A percentile compares a stretch with the other conserved stretches of the same genome.
Conservation (phyloP, 495 filamentous ascomycete species). For the Lineolata rhizophorae region DNA sequence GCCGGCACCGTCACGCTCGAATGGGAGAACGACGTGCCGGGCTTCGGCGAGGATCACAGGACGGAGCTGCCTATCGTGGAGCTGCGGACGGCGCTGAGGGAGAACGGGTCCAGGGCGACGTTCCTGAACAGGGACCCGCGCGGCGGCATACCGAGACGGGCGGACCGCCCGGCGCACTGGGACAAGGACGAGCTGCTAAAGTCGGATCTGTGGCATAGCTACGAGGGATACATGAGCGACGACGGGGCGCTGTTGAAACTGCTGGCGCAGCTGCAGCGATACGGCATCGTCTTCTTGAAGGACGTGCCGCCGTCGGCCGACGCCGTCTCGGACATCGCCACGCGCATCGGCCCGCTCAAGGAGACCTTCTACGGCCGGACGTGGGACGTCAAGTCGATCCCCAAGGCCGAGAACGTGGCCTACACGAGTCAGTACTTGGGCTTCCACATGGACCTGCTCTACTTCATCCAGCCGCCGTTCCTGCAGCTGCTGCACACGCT, state of each 20-base stretch:
- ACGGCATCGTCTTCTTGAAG: slow-evolving; percentile 53
- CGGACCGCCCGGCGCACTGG: too few species aligned
- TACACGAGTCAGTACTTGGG: slow-evolving; percentile 64
- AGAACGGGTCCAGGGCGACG: slow-evolving; percentile 1
- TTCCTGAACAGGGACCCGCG: too few species aligned
- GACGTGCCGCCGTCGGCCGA: slow-evolving; percentile 39
- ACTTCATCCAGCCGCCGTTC: slow-evolving; percentile 56
- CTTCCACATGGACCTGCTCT: slow-evolving; percentile 84
- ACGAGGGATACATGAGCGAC: slow-evolving; percentile 41
- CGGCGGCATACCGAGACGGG: slow-evolving; percentile 16
- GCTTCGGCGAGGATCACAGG: slow-evolving; percentile 23
- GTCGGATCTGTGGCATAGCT: slow-evolving; percentile 32
- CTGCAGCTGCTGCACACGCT: slow-evolving; percentile 78
- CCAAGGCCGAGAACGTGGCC: slow-evolving; percentile 68
- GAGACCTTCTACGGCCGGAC: slow-evolving; percentile 76
- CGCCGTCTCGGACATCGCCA: slow-evolving; percentile 42
- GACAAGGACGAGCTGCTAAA: slow-evolving; percentile 17
- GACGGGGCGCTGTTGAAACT: slow-evolving; percentile 28
- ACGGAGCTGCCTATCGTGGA: slow-evolving; percentile 17
- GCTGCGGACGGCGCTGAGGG: slow-evolving; percentile 2
- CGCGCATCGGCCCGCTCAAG: slow-evolving; percentile 48
- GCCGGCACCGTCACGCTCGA: slow-evolving; percentile 27
- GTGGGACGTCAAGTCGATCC: slow-evolving; percentile 66
- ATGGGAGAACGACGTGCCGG: slow-evolving; percentile 39
- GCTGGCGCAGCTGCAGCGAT: slow-evolving; percentile 27